Conservation (phyloP, 2,329 filamentous ascomycete species). For the Colletotrichum costaricense region DNA sequence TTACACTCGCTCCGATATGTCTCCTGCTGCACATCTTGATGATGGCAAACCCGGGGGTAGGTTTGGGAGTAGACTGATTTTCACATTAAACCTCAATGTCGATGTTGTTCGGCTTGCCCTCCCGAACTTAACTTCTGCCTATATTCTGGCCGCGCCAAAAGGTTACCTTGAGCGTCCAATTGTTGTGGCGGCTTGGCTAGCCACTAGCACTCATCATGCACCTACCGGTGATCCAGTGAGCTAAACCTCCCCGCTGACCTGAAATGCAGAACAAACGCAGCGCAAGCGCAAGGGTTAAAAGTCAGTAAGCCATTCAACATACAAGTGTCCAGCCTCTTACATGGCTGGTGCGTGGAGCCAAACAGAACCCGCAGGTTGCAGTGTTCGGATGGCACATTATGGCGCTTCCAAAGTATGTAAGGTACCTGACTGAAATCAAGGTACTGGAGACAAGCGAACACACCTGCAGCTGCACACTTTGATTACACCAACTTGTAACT, state of each 20-base stretch:
- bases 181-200: neutral
- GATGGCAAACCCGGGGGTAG: no score
- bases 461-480: slow-evolving; percentile 7
- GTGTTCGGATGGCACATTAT: slow-evolving; percentile 24
- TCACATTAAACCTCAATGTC: no score
- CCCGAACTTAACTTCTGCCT: neutral
- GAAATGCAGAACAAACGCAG: neutral
- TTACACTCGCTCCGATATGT: no score
- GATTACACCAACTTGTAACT: neutral
- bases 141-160: neutral
- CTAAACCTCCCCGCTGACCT: slow-evolving; percentile 23
- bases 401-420: slow-evolving; percentile 25
- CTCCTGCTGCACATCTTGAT: no score
- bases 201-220: slow-evolving; percentile 2
- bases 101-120: no score
- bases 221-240: slow-evolving; percentile 23
- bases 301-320: neutral
- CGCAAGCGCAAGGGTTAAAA: neutral
- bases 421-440: slow-evolving; percentile 20
- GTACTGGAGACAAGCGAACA: slow-evolving; percentile 15
- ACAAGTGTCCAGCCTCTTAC: slow-evolving; percentile 11
- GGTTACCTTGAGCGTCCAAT: neutral
- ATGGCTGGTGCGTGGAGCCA: neutral
- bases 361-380: neutral
- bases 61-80: no score